These are phyloP conservation scores for Sicyos baderoa DNA, from an alignment of 306 rosid genomes.

Conservation along the genomic window DNA sequence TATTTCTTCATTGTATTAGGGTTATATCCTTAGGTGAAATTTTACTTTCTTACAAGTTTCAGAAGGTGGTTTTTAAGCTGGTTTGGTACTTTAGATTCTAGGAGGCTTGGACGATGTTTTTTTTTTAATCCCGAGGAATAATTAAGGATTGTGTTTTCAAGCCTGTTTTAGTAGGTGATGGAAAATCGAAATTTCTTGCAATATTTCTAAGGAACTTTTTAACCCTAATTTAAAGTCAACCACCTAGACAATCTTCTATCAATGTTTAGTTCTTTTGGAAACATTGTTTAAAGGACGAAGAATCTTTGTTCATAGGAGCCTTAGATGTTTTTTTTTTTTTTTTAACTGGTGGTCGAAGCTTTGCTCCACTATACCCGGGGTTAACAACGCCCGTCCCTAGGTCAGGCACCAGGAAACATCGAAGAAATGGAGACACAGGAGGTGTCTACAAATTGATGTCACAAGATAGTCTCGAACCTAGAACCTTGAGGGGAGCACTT, in stretches of 20 bases:
- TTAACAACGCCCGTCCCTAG: too few relatives aligned
- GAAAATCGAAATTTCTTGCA: slow-evolving; percentile 68
- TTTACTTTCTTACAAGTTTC: slow-evolving; percentile 26
- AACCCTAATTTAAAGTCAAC: slow-evolving; percentile 77
- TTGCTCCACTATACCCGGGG: too few relatives aligned
- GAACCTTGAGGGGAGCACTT: too few relatives aligned
- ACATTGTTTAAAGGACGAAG: slow-evolving; percentile 35
- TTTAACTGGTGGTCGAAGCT: too few relatives aligned
- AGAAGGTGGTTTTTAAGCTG: slow-evolving; percentile 21
- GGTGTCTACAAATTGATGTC: too few relatives aligned
- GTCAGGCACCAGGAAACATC: too few relatives aligned
- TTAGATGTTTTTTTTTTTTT: background rate
- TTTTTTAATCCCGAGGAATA: background rate
- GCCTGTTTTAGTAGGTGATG: slow-evolving; percentile 67
- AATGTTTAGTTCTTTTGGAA: slow-evolving; percentile 12
- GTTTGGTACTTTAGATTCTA: background rate
- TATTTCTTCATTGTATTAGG: slow-evolving; percentile 27
- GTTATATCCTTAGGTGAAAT: slow-evolving; percentile 26
- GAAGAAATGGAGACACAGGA: too few relatives aligned
- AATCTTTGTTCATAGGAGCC: slow-evolving; percentile 21
- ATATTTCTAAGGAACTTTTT: slow-evolving; percentile 53
- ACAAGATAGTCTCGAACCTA: too few relatives aligned
- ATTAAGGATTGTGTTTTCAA: too few relatives aligned
- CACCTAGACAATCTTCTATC: background rate
- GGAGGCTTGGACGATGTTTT: slow-evolving; percentile 2